A percentile compares a stretch with the other conserved stretches of the same genome.
These are phyloP conservation scores for Globisporangium yorkense DNA, from an alignment of 352 stramenopile genomes.

Conservation along the genomic window DNA sequence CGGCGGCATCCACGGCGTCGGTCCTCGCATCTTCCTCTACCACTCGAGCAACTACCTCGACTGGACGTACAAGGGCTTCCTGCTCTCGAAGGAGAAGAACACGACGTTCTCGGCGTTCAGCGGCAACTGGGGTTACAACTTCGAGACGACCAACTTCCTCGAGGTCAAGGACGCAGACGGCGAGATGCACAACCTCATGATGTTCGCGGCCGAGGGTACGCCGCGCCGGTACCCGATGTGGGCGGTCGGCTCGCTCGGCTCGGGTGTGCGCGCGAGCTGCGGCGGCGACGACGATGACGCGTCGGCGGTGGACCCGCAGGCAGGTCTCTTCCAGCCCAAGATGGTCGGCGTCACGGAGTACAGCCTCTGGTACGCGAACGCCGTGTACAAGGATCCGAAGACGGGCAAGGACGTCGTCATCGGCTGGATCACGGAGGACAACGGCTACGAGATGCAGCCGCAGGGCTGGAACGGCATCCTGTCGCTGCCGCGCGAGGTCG, in stretches of 20 bases:
- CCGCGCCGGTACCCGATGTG: conserved; percentile 58
- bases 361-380: conserved; percentile 67
- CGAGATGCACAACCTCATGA: conserved; percentile 54
- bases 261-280: conserved; percentile 1
- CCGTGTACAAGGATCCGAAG: conserved; percentile 54
- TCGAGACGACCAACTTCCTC: conserved; percentile 61
- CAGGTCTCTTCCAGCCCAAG: conserved; percentile 35
- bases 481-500: conserved; percentile 45
- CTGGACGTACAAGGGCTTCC: conserved; percentile 62
- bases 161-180: conserved; percentile 53
- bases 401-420: conserved; percentile 49
- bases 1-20: conserved; percentile 43
- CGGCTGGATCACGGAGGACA: conserved; percentile 63
- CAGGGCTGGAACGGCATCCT: conserved; percentile 69
- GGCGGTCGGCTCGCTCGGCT: conserved; percentile 25
- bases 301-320: conserved; percentile 12
- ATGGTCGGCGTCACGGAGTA: conserved; percentile 62
- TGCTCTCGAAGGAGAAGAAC: conserved; percentile 54
- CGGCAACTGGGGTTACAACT: conserved; percentile 56
- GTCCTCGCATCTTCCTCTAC: conserved; percentile 61
- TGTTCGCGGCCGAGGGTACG: conserved; percentile 49
- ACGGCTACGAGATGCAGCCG: conserved; percentile 37
- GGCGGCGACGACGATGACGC: conserved; percentile 13
- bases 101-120: conserved; percentile 56
- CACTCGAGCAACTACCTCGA: conserved; percentile 51